These are phyloP conservation scores for Postia placenta DNA, from an alignment of 768 basidiomycete genomes.

Conservation along the genomic window DNA sequence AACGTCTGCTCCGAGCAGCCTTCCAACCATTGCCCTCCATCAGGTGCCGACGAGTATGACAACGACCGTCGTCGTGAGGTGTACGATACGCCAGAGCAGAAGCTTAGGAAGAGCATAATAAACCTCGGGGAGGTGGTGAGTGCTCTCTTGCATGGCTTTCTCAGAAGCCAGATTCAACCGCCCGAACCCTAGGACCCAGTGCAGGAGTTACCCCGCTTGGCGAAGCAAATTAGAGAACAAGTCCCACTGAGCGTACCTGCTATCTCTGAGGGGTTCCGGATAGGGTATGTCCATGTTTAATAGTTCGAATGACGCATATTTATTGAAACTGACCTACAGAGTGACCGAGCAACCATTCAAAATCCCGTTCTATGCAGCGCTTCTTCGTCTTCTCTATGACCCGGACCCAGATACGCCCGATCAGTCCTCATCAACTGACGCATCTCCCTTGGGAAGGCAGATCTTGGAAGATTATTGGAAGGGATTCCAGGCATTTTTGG, in stretches of 20 bases:
- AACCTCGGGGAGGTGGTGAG: slow-evolving; percentile 81
- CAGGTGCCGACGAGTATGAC: slow-evolving; percentile 51
- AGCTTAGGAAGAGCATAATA: slow-evolving; percentile 58
- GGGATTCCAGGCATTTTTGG: slow-evolving; percentile 83
- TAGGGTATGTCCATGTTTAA: slow-evolving; percentile 42
- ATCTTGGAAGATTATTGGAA: slow-evolving; percentile 88
- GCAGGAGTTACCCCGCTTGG: slow-evolving; percentile 64
- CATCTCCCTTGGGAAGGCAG: slow-evolving; percentile 54
- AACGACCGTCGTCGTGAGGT: slow-evolving; percentile 55
- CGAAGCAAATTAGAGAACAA: slow-evolving; percentile 57
- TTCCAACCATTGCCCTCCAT: background rate
- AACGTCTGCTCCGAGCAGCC: background rate
- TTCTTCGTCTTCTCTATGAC: slow-evolving; percentile 66
- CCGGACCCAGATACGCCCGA: slow-evolving; percentile 32
- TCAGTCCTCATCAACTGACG: slow-evolving; percentile 19
- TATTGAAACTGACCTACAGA: slow-evolving; percentile 42
- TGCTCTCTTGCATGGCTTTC: slow-evolving; percentile 8
- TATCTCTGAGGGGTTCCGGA: slow-evolving; percentile 69
- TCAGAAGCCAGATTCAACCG: slow-evolving; percentile 5
- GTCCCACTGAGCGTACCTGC: slow-evolving; percentile 52
- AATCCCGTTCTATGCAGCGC: slow-evolving; percentile 80
- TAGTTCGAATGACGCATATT: slow-evolving; percentile 4
- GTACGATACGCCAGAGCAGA: slow-evolving; percentile 69
- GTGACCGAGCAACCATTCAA: slow-evolving; percentile 93
- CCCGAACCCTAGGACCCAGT: slow-evolving; percentile 50